Percentiles rank a stretch among this genome's conserved stretches.
Evolutionary conservation across 164 flowering plant genomes (phyloP).

Genomic region (Akebia trifoliata): DNA sequence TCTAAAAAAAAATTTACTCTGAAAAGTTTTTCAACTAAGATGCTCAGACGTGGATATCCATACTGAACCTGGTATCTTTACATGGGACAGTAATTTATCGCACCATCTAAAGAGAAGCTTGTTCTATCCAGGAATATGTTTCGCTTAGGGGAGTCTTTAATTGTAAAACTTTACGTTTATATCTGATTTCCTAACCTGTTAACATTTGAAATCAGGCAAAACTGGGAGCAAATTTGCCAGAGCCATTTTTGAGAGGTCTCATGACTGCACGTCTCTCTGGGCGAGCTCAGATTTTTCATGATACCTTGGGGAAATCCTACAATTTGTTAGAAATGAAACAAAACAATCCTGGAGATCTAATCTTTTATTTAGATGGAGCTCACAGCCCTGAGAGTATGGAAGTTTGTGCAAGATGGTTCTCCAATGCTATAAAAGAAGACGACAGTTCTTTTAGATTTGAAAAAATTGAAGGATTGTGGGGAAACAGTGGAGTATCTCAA

Average conservation of each 20-base stretch:
- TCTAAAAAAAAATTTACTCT: too few species aligned
- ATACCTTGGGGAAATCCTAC: conserved; percentile 18
- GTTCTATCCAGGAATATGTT: background rate
- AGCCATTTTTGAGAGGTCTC: conserved; percentile 66
- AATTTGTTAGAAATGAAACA: conserved; percentile 17
- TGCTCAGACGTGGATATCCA: too few species aligned
- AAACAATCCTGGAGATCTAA: conserved; percentile 46
- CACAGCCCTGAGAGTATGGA: conserved; percentile 96
- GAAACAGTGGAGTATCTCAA: conserved; percentile 23
- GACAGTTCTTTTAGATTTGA: conserved; percentile 9
- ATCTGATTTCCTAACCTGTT: background rate
- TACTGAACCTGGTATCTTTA: too few species aligned
- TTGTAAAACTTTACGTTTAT: background rate
- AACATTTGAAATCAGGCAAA: conserved; percentile 25
- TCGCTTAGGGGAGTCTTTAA: background rate
- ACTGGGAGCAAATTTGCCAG: conserved; percentile 42
- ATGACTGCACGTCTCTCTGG: conserved; percentile 62
- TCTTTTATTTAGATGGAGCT: conserved; percentile 89
- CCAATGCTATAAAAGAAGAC: conserved; percentile 39
- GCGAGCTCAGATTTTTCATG: conserved; percentile 62
- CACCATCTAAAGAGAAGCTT: background rate
- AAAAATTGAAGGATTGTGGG: conserved; percentile 10
- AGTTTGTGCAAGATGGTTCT: conserved; percentile 83
- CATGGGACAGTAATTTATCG: too few species aligned
- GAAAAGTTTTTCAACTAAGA: too few species aligned